Evolutionary conservation across 2,329 filamentous ascomycete genomes (phyloP).

Genomic region (Xylariaceae sp.): DNA sequence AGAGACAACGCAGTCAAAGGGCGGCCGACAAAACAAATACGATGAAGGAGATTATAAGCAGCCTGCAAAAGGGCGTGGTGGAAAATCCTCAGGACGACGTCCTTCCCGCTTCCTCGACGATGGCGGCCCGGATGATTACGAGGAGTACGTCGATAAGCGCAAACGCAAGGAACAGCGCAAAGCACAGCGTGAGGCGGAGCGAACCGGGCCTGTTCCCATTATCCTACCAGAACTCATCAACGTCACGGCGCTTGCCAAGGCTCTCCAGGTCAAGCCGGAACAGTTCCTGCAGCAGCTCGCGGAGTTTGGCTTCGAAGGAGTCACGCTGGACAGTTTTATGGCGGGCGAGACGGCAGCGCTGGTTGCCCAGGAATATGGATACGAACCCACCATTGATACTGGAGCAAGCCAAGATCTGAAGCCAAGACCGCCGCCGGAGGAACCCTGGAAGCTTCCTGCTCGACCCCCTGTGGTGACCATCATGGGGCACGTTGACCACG

Average conservation of each 20-base stretch:
- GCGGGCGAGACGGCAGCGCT: conserved; percentile 86
- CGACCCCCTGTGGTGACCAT: conserved; percentile 95
- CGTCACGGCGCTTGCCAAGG: conserved; percentile 72
- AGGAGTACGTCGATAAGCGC: conserved; percentile 40
- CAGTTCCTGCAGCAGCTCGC: conserved; percentile 70
- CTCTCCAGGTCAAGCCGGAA: conserved; percentile 64
- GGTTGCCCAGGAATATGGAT: conserved; percentile 88
- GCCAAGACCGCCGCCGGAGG: conserved; percentile 62
- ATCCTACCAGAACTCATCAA: conserved; percentile 87
- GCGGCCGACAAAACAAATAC: neutral
- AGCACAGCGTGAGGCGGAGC: conserved; percentile 36
- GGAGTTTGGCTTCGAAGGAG: conserved; percentile 84
- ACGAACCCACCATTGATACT: conserved; percentile 71
- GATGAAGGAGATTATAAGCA: conserved; percentile 7
- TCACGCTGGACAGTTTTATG: conserved; percentile 76
- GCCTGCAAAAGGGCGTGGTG: conserved; percentile 8
- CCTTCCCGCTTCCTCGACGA: conserved; percentile 8
- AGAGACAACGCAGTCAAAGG: neutral
- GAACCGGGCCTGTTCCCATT: conserved; percentile 51
- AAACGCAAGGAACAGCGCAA: conserved; percentile 37
- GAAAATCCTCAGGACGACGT: conserved; percentile 15
- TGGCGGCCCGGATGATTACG: conserved; percentile 31
- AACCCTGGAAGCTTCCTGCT: conserved; percentile 60
- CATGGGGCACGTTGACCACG: conserved; percentile 98
- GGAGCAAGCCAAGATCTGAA: conserved; percentile 65